These are phyloP conservation scores for Mesotaenium endlicherianum DNA, from an alignment of 139 green algal species.

Conservation along the genomic window DNA sequence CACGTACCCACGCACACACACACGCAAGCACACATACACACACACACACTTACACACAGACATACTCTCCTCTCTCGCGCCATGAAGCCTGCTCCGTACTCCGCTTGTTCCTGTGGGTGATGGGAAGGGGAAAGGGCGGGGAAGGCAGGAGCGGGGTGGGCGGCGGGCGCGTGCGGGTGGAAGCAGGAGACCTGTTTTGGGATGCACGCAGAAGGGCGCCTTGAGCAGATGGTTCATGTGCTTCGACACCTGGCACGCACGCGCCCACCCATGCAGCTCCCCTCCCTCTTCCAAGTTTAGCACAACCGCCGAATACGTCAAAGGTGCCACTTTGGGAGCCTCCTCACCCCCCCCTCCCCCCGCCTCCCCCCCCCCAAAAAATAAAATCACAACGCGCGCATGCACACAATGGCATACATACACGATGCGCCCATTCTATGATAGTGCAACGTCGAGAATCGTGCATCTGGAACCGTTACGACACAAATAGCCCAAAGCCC, in stretches of 20 bases:
- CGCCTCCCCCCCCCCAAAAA: not conserved
- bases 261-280: not conserved
- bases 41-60: not conserved
- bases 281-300: not conserved
- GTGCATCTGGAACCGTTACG: not conserved
- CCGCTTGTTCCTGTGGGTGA: too few relatives aligned
- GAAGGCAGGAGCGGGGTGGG: not conserved
- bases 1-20: too few relatives aligned
- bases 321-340: too few relatives aligned
- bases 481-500: not conserved
- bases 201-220: constrained; percentile 97
- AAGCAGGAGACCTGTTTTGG: constrained; percentile 77
- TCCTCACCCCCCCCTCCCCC: too few relatives aligned
- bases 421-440: too few relatives aligned
- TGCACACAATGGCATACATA: too few relatives aligned
- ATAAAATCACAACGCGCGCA: too few relatives aligned
- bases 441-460: not conserved
- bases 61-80: too few relatives aligned
- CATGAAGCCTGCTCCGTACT: too few relatives aligned
- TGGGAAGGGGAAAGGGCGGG: not conserved
- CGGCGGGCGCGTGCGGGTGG: not conserved
- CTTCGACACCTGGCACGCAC: constrained; percentile 78
- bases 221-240: constrained; percentile 99
- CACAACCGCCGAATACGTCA: not conserved
- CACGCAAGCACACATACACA: not conserved